Evolutionary conservation across 1,284 basidiomycete genomes (phyloP).

Genomic region (Cutaneotrichosporon curvatum): DNA sequence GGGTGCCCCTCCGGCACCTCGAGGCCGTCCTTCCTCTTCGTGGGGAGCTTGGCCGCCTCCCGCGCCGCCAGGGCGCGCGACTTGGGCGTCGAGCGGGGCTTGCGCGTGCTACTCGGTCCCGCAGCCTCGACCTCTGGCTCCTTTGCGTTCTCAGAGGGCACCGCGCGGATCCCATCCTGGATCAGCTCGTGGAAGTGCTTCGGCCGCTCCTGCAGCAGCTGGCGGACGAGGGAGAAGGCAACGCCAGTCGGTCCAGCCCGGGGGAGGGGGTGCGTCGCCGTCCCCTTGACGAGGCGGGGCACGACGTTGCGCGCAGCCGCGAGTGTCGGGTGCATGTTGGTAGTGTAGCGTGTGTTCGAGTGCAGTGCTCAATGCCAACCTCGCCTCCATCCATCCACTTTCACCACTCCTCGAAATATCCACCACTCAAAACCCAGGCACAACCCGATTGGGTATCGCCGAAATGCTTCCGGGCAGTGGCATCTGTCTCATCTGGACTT

Average conservation of each 20-base stretch:
- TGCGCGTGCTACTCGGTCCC: not conserved
- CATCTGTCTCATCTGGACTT: slow-evolving; percentile 8
- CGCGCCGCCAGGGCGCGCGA: not conserved
- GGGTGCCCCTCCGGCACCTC: slow-evolving; percentile 33
- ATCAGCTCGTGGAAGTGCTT: slow-evolving; percentile 35
- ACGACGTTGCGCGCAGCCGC: not conserved
- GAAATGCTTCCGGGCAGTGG: slow-evolving; percentile 5
- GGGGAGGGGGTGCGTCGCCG: not conserved
- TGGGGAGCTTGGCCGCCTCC: not conserved
- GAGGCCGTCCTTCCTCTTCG: slow-evolving; percentile 10
- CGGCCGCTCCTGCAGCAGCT: slow-evolving; percentile 24
- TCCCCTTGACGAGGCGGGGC: not conserved
- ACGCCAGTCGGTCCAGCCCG: slow-evolving; percentile 8
- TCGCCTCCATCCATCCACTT: too few relatives aligned
- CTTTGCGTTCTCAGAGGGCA: not conserved
- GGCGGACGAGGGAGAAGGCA: slow-evolving; percentile 33
- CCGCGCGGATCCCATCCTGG: slow-evolving; percentile 18
- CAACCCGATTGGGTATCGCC: not conserved
- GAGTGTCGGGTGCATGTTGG: slow-evolving; percentile 1
- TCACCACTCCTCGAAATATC: too few relatives aligned
- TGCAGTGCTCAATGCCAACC: not conserved
- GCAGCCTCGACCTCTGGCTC: not conserved
- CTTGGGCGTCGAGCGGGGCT: not conserved
- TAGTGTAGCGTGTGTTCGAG: not conserved
- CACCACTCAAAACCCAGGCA: too few relatives aligned